Evolutionary conservation across 106 monocot species (phyloP), one percentile per base, ranked within the genome.

Genomic region (Acorus gramineus): DNA sequence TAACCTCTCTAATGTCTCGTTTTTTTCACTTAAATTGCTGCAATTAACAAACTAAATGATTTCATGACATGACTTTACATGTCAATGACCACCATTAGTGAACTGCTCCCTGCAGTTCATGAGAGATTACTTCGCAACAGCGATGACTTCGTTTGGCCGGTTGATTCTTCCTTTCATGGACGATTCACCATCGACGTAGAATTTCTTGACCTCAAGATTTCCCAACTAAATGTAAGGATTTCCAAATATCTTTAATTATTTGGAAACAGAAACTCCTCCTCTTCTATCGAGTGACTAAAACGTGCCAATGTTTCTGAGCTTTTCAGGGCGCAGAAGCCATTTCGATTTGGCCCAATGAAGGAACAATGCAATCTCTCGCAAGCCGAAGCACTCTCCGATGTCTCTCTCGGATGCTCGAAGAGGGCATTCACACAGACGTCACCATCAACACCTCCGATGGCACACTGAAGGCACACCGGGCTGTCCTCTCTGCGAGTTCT

Each of bases 151-250:
- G 76, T 77, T 4, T 94, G 89, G 86, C 79, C 78, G 11, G 66
- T 87, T 63, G 90, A 95, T 69, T 75, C 71, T 51, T 77, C 72
- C 50, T 78, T 82, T 61, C 79, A 80, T 64, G 94, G 86, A 47
- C 84, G 81, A 52, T 85, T 95, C 51, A 74, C 69, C 6, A 72
- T 95, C 56, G 90, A 95, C 53, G 86, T 90, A 9, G 94, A 95
- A 71, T 95, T 95, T 74, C 69, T 95, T 52, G 90, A 95, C 77
- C 61, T 95, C 69, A 95, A 85, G 66, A 80, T 95, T 50, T 74
- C 81, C 47, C 65, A 73, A 14, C 55, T 72, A 42, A 82, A 82
- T 82, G 94, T 84, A 82, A 77, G 82, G 42, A 28, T 49, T 50
- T 50, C 54, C 14, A 47, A 61, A 5, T 49, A 51, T 67, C 55